Evolutionary conservation across 139 green algal species (phyloP).

Genomic region (Chlamydomonas sphaeroides): DNA sequence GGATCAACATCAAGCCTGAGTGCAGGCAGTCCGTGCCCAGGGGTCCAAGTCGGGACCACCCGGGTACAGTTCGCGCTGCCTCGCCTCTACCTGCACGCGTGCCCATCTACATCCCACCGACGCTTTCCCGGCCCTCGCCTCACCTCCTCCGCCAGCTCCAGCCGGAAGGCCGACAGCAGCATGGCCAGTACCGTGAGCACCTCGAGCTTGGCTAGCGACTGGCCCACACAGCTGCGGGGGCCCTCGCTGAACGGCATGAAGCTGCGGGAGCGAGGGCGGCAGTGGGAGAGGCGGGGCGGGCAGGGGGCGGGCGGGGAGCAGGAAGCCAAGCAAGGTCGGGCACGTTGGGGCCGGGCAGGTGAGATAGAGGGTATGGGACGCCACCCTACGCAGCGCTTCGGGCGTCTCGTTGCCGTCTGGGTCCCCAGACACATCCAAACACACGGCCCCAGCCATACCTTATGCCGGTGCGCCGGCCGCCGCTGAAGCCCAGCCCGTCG

Average conservation of each 20-base stretch:
- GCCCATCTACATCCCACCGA: neutral
- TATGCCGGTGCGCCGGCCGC: neutral
- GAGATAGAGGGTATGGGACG: too few species aligned
- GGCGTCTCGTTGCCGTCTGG: too few species aligned
- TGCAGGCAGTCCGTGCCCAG: neutral
- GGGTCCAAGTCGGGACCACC: neutral
- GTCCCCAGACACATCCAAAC: too few species aligned
- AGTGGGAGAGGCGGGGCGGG: too few species aligned
- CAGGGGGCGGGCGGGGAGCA: neutral
- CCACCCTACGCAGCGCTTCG: too few species aligned
- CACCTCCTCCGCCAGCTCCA: slow-evolving; percentile 33
- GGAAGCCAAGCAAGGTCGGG: neutral
- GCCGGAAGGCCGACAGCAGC: slow-evolving; percentile 32
- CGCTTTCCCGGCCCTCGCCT: neutral
- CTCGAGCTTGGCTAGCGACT: slow-evolving; percentile 40
- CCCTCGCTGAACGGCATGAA: slow-evolving; percentile 45
- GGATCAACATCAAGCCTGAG: neutral
- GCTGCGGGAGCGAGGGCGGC: neutral
- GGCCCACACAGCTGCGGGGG: slow-evolving; percentile 29
- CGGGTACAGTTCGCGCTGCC: neutral
- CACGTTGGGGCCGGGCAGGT: too few species aligned
- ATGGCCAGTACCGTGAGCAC: slow-evolving; percentile 35
- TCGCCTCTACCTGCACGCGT: neutral
- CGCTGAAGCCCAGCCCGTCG: neutral
- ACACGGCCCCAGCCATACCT: neutral